Evolutionary conservation across 2,329 filamentous ascomycete genomes (phyloP).

Genomic region (Blumeriella jaapii): DNA sequence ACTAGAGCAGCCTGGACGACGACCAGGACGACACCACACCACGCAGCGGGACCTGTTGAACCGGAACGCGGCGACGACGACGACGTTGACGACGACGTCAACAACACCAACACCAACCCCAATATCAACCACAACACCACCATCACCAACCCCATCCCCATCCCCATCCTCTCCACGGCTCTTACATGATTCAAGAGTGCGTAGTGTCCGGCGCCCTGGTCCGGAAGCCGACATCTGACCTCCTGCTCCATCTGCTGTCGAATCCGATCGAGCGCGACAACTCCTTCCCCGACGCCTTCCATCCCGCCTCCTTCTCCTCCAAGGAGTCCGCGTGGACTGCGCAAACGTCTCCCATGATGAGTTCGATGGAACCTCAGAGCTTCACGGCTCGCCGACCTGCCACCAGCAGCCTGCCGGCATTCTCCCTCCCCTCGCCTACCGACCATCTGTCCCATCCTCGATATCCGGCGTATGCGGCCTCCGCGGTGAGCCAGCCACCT

Average conservation of each 20-base stretch:
- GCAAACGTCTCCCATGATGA: slow-evolving; percentile 32
- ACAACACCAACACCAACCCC: not conserved
- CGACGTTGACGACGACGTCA: not conserved
- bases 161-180: too few relatives aligned
- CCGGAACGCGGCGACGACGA: too few relatives aligned
- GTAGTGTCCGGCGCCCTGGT: slow-evolving; percentile 4
- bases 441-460: slow-evolving; percentile 36
- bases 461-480: slow-evolving; percentile 44
- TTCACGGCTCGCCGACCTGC: slow-evolving; percentile 61
- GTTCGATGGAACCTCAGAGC: slow-evolving; percentile 46
- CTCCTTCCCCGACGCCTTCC: not conserved
- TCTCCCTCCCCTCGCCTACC: slow-evolving; percentile 53
- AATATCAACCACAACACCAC: not conserved
- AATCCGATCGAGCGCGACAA: slow-evolving; percentile 5
- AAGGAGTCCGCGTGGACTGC: slow-evolving; percentile 17
- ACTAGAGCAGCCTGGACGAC: slow-evolving; percentile 11
- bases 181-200: slow-evolving; percentile 5
- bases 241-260: slow-evolving; percentile 3
- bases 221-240: slow-evolving; percentile 8
- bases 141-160: not conserved
- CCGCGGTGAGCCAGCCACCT: slow-evolving; percentile 28
- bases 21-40: not conserved
- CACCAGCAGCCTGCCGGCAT: slow-evolving; percentile 54
- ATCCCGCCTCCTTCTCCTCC: slow-evolving; percentile 3
- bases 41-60: not conserved